Evolutionary conservation across 768 basidiomycete species (phyloP).

Genomic region (Mycena vitilis): DNA sequence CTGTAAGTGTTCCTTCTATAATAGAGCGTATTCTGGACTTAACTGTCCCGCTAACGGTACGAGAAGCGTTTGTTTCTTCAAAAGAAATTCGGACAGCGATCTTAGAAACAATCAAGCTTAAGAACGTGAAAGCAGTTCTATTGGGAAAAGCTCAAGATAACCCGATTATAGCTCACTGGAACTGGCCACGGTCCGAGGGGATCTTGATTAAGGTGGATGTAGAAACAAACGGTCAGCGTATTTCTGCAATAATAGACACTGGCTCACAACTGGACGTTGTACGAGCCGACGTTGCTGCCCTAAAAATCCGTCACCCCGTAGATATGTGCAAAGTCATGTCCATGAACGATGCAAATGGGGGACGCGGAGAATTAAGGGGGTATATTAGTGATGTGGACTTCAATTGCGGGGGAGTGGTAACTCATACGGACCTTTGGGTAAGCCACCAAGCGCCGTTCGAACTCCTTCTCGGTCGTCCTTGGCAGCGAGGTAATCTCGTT

Average conservation of each 20-base stretch:
- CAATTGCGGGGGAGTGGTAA: conserved; percentile 36
- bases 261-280: conserved; percentile 18
- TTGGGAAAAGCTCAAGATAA: not conserved
- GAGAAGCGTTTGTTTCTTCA: no score
- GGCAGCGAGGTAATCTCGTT: conserved; percentile 34
- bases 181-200: not conserved
- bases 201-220: conserved; percentile 34
- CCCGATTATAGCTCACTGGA: not conserved
- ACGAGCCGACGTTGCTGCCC: conserved; percentile 18
- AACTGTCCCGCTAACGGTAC: no score
- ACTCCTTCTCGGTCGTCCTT: not conserved
- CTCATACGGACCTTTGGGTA: conserved; percentile 39
- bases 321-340: conserved; percentile 23
- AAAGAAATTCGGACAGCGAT: no score
- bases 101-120: no score
- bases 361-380: conserved; percentile 36
- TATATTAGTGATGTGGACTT: conserved; percentile 37
- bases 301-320: conserved; percentile 21
- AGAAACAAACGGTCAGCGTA: conserved; percentile 13
- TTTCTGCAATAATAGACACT: conserved; percentile 37
- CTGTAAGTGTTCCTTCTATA: no score
- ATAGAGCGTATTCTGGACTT: no score
- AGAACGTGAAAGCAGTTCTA: not conserved
- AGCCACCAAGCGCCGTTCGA: conserved; percentile 30
- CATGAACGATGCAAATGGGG: conserved; percentile 46